Evolutionary conservation across 805 yeast species (phyloP), one percentile per base, ranked within the genome.

Genomic region (Maudiozyma turicensis): DNA sequence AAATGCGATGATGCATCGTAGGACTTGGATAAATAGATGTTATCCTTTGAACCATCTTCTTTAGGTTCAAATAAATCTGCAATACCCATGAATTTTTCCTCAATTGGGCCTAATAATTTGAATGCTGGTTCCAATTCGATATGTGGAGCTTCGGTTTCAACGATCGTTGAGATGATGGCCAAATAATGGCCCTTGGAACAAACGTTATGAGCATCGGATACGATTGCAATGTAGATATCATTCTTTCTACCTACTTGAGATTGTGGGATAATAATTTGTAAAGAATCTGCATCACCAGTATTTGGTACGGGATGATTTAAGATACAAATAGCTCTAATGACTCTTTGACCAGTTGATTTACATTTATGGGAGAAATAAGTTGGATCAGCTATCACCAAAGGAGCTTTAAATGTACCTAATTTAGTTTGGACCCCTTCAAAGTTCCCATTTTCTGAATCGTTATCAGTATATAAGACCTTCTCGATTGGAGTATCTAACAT

Each of bases 401-500:
- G 95, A 0, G 99, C 96, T 60, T 80, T 84, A 13, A 96, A 96
- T 40, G 75, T 75, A 54, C 96, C 98, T 59, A 89, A 93, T 54
- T 90, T 93, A 46, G 96, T 85, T 58, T 81, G 81, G 44, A 93
- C 95, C 50, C 98, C 97, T 32, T 74, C 73, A 57, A 89, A 88
- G 62, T 80, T 84, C 15, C 83, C 86, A 26, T 42, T 48, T 11
- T 42, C 37, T 26, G 46, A 43, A 26, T 46, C 50, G 30, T 77
- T 80, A 11, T 78, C 83, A 47, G 76, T 80, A 67, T 82, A 90
- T 46, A 86, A 74, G 15, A 90, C 77, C 70, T 91, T 95, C 52
- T 93, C 95, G 54, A 93, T 81, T 44, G 97, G 96, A 33, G 95
- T 91, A 65, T 89, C 96, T 63, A 93, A 78, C 99, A 93, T 93